Percentiles rank a stretch among this genome's conserved stretches.
Conservation (phyloP, 352 stramenopile genomes). For the Globisporangium nodosum region DNA sequence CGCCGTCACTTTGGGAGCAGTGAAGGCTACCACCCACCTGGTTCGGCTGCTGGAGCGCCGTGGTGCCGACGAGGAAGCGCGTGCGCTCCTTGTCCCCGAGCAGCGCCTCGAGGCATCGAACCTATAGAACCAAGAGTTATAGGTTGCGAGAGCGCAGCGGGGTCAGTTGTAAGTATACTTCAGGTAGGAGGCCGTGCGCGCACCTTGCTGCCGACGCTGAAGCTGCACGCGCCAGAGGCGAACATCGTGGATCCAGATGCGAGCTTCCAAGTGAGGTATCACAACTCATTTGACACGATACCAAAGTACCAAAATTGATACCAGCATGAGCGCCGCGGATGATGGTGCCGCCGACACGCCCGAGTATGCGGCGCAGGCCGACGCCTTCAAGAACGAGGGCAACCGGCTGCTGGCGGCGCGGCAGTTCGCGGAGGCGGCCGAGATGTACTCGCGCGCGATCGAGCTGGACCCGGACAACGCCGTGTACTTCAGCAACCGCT, state of each 20-base stretch:
- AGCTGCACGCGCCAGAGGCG: slow-evolving; percentile 24
- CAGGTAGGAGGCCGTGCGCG: not conserved
- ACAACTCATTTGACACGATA: not conserved
- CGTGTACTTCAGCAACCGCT: slow-evolving; percentile 86
- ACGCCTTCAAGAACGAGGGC: slow-evolving; percentile 81
- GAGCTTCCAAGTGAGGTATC: too few relatives aligned
- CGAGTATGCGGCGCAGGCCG: slow-evolving; percentile 64
- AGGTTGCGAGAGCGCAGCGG: not conserved
- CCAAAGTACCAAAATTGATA: not conserved
- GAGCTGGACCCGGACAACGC: slow-evolving; percentile 81
- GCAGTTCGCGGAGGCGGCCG: slow-evolving; percentile 56
- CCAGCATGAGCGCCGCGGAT: not conserved
- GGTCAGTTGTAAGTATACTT: too few relatives aligned
- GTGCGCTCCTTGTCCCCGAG: slow-evolving; percentile 51
- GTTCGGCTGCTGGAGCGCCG: slow-evolving; percentile 58
- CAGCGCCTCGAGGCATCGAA: slow-evolving; percentile 64
- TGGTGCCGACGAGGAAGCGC: slow-evolving; percentile 66
- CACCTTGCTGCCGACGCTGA: slow-evolving; percentile 40
- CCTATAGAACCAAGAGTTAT: slow-evolving; percentile 14
- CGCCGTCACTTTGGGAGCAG: not conserved
- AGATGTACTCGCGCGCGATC: slow-evolving; percentile 82
- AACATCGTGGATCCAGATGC: slow-evolving; percentile 13
- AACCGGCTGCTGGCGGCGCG: slow-evolving; percentile 65
- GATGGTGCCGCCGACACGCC: slow-evolving; percentile 6
- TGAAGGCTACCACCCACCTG: slow-evolving; percentile 26